These are phyloP conservation scores for Samsoniella hepiali DNA, from an alignment of 2,329 filamentous ascomycete genomes.

Conservation along the genomic window DNA sequence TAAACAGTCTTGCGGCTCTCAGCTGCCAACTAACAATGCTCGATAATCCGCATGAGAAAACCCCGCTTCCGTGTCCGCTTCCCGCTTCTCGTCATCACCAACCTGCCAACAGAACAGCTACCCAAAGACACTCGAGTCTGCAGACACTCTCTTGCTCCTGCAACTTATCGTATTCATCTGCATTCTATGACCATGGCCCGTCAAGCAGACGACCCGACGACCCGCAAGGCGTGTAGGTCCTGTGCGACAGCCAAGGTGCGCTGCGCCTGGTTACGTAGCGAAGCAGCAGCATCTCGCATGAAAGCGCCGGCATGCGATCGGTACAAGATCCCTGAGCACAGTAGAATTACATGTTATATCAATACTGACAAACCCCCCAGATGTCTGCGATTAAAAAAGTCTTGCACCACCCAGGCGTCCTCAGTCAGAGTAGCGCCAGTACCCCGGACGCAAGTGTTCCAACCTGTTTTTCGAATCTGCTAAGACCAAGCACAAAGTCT, in stretches of 20 bases:
- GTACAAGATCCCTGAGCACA: background rate
- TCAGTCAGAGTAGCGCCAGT: background rate
- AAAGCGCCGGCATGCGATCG: background rate
- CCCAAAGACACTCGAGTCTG: too few species aligned
- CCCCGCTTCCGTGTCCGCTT: slow-evolving; percentile 11
- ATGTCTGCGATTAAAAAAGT: slow-evolving; percentile 6
- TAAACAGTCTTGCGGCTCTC: too few species aligned
- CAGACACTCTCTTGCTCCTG: too few species aligned
- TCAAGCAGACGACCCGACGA: background rate
- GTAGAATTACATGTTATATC: background rate
- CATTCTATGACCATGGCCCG: background rate
- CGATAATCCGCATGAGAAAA: background rate
- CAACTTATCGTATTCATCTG: background rate
- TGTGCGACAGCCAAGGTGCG: slow-evolving; percentile 9
- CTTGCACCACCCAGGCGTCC: background rate
- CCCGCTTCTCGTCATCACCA: background rate
- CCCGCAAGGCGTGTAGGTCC: background rate
- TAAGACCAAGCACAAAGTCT: background rate
- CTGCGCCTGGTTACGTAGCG: background rate
- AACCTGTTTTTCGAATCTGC: background rate
- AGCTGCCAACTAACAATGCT: too few species aligned
- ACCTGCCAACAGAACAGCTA: background rate
- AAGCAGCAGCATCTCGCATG: background rate
- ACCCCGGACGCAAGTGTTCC: slow-evolving; percentile 6
- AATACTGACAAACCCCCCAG: background rate